A percentile compares a stretch with the other conserved stretches of the same genome.
Evolutionary conservation across 129 eudicot genomes (phyloP).

Genomic region (Tagetes erecta): DNA sequence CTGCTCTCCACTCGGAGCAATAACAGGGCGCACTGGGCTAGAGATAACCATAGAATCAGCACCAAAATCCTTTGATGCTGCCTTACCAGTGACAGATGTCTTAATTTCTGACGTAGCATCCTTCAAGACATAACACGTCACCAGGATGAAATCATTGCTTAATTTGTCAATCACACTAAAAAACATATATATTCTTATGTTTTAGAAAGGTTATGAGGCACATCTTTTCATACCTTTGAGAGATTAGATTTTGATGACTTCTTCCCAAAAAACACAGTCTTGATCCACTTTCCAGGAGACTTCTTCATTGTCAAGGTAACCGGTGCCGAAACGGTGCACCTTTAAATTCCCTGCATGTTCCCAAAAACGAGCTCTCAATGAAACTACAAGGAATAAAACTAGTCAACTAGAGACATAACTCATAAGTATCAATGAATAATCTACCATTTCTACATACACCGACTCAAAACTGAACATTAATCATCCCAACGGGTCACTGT

Average conservation of each 20-base stretch:
- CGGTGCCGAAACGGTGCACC: conserved; percentile 18
- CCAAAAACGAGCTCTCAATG: conserved; percentile 13
- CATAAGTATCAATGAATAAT: not conserved
- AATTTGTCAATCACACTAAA: conserved; percentile 17
- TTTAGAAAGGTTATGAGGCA: not conserved
- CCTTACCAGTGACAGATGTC: conserved; percentile 43
- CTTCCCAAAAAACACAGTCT: conserved; percentile 80
- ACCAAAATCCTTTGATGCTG: conserved; percentile 43
- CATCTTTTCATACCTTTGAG: conserved; percentile 53
- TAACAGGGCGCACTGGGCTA: conserved; percentile 45
- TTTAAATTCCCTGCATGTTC: conserved; percentile 26
- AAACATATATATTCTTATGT: too few species aligned
- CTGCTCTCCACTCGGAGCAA: conserved; percentile 42
- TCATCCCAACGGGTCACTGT: not conserved
- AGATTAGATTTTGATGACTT: conserved; percentile 66
- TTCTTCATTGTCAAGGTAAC: conserved; percentile 54
- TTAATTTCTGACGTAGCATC: conserved; percentile 59
- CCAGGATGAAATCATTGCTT: conserved; percentile 28
- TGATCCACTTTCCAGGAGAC: conserved; percentile 96
- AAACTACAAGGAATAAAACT: conserved; percentile 16
- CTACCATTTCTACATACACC: not conserved
- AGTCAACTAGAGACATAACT: too few species aligned
- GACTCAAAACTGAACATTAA: not conserved
- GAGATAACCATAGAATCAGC: conserved; percentile 49
- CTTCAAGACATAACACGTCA: conserved; percentile 39